phyloP scores from a whole-genome alignment of 208 protist species.

The Trypanosoma mega region DNA sequence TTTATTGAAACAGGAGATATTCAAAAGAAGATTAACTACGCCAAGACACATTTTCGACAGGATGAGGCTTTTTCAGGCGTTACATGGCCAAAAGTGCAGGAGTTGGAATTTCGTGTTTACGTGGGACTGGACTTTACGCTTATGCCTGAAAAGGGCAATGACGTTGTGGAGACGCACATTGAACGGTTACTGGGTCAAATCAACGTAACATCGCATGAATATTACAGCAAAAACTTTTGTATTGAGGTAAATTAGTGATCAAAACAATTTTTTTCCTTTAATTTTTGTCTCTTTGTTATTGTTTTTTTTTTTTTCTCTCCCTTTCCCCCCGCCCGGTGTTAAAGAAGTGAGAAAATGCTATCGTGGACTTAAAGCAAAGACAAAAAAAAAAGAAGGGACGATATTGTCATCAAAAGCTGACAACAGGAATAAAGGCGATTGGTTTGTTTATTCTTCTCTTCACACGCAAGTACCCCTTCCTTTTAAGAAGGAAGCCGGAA shows the following conservation, averaged over 20 bases:
- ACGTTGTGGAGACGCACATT: slow-evolving; percentile 65
- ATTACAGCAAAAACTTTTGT: slow-evolving; percentile 78
- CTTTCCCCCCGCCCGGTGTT: neutral
- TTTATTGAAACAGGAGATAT: slow-evolving; percentile 83
- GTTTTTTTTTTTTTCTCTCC: slow-evolving; percentile 6
- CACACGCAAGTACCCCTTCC: no score
- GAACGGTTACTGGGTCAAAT: slow-evolving; percentile 78
- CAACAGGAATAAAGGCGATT: no score
- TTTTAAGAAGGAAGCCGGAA: no score
- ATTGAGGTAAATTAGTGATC: slow-evolving; percentile 43
- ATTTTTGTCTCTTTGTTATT: slow-evolving; percentile 3
- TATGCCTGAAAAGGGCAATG: slow-evolving; percentile 54
- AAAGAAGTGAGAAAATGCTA: no score
- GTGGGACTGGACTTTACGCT: slow-evolving; percentile 86
- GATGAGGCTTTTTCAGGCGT: slow-evolving; percentile 52
- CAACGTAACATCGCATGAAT: slow-evolving; percentile 78
- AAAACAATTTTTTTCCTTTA: slow-evolving; percentile 31
- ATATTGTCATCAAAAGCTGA: no score
- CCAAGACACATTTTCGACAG: slow-evolving; percentile 55
- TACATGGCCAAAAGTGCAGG: slow-evolving; percentile 65
- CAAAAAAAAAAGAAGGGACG: no score
- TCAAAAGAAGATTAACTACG: slow-evolving; percentile 68
- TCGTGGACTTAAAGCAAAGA: no score
- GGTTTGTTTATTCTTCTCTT: no score
- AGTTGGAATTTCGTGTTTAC: slow-evolving; percentile 76